A percentile compares a stretch with the other conserved stretches of the same genome.
phyloP scores from a whole-genome alignment of 805 yeast genomes.

The Candida dendrica region DNA sequence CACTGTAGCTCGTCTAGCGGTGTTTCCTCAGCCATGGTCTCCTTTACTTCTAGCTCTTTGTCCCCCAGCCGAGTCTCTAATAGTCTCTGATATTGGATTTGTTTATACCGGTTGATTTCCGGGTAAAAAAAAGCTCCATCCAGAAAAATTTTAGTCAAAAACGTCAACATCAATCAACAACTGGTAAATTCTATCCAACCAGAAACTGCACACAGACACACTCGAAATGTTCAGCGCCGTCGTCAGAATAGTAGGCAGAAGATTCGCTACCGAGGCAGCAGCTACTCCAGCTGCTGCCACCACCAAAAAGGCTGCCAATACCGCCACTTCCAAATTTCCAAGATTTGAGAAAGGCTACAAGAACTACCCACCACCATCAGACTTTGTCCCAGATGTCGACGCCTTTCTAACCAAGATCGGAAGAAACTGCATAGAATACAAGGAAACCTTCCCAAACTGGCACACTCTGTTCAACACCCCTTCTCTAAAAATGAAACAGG shows the following conservation, averaged over 20 bases:
- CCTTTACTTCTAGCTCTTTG: too few relatives aligned
- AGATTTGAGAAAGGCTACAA: constrained; percentile 5
- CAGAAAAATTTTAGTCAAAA: neutral
- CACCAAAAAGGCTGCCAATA: neutral
- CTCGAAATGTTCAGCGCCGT: neutral
- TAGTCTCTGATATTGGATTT: too few relatives aligned
- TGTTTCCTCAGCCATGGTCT: constrained; percentile 18
- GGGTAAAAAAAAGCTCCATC: neutral
- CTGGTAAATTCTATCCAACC: too few relatives aligned
- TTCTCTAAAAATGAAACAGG: constrained; percentile 54
- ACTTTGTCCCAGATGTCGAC: constrained; percentile 56
- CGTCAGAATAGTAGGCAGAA: neutral
- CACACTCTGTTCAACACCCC: constrained; percentile 52
- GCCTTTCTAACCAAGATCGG: constrained; percentile 77
- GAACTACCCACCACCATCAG: constrained; percentile 41
- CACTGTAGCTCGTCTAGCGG: constrained; percentile 87
- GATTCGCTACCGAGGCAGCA: neutral
- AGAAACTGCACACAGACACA: too few relatives aligned
- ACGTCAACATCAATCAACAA: too few relatives aligned
- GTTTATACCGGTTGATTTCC: too few relatives aligned
- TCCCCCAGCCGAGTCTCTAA: too few relatives aligned
- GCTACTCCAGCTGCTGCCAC: constrained; percentile 1
- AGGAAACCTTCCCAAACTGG: constrained; percentile 66
- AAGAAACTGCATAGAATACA: constrained; percentile 59
- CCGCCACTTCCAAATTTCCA: neutral